phyloP scores from a whole-genome alignment of 768 basidiomycete genomes.

The Boletus insuetus region DNA sequence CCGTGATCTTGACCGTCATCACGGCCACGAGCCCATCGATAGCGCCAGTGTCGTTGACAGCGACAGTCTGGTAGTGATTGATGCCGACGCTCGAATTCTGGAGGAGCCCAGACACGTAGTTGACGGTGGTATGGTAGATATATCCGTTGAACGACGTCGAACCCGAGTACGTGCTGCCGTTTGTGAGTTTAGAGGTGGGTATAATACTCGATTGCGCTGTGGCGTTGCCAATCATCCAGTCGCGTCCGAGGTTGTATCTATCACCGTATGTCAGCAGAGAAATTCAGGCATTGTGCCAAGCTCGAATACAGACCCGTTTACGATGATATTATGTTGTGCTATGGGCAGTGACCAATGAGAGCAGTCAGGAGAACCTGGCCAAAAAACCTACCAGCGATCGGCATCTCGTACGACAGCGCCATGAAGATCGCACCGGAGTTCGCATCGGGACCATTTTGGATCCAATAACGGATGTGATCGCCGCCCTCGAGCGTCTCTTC shows the following conservation, averaged over 20 bases:
- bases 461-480: constrained; percentile 87
- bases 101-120: constrained; percentile 70
- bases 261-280: not conserved
- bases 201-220: constrained; percentile 43
- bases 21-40: constrained; percentile 84
- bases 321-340: constrained; percentile 69
- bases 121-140: constrained; percentile 68
- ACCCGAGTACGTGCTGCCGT: constrained; percentile 59
- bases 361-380: constrained; percentile 5
- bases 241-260: constrained; percentile 78
- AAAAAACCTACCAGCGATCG: constrained; percentile 50
- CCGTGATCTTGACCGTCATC: constrained; percentile 65
- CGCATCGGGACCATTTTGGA: constrained; percentile 62
- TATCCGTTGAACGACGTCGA: constrained; percentile 62
- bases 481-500: constrained; percentile 84
- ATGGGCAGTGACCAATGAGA: not conserved
- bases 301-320: constrained; percentile 52
- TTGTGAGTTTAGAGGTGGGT: constrained; percentile 31
- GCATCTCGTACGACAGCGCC: constrained; percentile 71
- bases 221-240: constrained; percentile 84
- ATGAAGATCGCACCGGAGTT: constrained; percentile 76
- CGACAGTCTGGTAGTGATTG: constrained; percentile 63
- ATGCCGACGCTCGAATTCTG: constrained; percentile 64
- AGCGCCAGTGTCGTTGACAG: constrained; percentile 50
- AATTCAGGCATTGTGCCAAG: not conserved